phyloP scores from a whole-genome alignment of 495 filamentous ascomycete genomes.

The Penicillium ochrochloron region DNA sequence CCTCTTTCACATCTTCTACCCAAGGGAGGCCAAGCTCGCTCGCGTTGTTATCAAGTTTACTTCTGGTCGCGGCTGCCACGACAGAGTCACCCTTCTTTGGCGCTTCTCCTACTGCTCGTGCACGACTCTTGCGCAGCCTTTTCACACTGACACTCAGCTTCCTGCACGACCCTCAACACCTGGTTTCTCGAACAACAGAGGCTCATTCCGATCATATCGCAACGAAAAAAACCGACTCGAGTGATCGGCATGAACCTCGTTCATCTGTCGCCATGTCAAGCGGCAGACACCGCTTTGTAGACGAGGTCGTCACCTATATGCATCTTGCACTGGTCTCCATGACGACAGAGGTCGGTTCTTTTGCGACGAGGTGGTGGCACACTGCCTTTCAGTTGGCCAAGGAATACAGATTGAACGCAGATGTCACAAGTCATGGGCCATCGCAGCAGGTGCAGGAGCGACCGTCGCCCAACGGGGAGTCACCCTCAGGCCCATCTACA shows the following conservation, averaged over 20 bases:
- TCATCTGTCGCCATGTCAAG: background rate
- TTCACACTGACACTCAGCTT: background rate
- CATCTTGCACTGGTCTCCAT: slow-evolving; percentile 1
- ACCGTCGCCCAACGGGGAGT: background rate
- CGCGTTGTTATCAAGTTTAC: background rate
- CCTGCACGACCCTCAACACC: background rate
- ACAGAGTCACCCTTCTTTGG: background rate
- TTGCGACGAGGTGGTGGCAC: slow-evolving; percentile 1
- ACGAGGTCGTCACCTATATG: slow-evolving; percentile 1
- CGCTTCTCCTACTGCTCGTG: slow-evolving; percentile 2
- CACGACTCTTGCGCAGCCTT: background rate
- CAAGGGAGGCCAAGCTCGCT: background rate
- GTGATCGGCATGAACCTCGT: background rate
- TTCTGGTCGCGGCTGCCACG: slow-evolving; percentile 1
- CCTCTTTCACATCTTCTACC: background rate
- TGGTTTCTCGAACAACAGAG: slow-evolving; percentile 1
- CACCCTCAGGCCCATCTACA: background rate
- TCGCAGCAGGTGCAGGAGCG: background rate
- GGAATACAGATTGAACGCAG: background rate
- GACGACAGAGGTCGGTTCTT: background rate
- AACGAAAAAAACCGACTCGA: background rate
- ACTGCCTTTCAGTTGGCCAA: slow-evolving; percentile 1
- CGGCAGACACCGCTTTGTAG: slow-evolving; percentile 1
- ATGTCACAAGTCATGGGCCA: background rate
- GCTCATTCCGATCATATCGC: background rate